Percentiles rank a stretch among this genome's conserved stretches.
These are phyloP conservation scores for Rhizopus sp. DNA, from an alignment of 371 early-diverging fungal species.

Conservation along the genomic window DNA sequence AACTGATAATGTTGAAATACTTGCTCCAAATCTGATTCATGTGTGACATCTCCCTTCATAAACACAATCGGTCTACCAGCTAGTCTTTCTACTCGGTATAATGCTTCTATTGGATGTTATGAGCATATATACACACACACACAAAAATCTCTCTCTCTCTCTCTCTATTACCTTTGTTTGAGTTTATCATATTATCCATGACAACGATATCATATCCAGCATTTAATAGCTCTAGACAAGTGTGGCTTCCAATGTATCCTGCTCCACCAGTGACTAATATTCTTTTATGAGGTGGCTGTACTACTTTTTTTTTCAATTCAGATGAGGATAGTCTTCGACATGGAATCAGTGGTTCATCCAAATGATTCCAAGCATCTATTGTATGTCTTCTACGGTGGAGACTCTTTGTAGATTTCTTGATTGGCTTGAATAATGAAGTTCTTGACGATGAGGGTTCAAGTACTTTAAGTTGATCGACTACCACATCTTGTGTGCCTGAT, in stretches of 20 bases:
- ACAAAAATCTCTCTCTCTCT: neutral
- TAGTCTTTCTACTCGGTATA: constrained; percentile 46
- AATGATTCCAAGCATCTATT: constrained; percentile 24
- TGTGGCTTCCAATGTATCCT: constrained; percentile 92
- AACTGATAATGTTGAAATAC: constrained; percentile 72
- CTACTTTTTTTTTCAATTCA: constrained; percentile 9
- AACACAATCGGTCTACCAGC: constrained; percentile 45
- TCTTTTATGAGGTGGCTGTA: constrained; percentile 32
- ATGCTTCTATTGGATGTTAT: constrained; percentile 36
- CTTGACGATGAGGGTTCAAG: constrained; percentile 10
- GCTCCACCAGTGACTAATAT: constrained; percentile 90
- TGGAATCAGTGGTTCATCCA: constrained; percentile 13
- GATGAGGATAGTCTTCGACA: constrained; percentile 20
- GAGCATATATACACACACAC: neutral
- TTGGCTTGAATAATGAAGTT: constrained; percentile 7
- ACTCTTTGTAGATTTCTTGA: constrained; percentile 2
- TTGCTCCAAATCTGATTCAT: constrained; percentile 46
- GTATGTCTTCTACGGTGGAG: constrained; percentile 22
- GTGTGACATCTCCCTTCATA: constrained; percentile 46
- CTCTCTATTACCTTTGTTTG: constrained; percentile 40
- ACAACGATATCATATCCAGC: constrained; percentile 76
- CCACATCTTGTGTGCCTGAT: constrained; percentile 14
- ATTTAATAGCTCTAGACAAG: constrained; percentile 76
- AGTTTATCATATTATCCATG: constrained; percentile 79
- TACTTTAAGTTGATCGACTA: constrained; percentile 25